Evolutionary conservation across 495 filamentous ascomycete species (phyloP).

Genomic region (Aspergillus coremiiformis): DNA sequence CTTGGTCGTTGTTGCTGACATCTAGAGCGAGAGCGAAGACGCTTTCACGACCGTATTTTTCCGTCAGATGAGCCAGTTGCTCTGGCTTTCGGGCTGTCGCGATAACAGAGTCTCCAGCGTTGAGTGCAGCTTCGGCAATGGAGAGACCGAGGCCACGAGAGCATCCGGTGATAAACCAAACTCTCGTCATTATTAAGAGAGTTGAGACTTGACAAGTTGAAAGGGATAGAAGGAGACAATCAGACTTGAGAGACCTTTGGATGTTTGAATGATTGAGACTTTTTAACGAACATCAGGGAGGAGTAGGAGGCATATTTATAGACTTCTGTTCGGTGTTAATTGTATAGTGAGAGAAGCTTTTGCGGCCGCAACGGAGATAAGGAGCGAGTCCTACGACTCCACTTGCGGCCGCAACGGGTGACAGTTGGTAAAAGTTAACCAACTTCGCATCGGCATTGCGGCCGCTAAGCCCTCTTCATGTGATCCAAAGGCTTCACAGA

Average conservation of each 20-base stretch:
- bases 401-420: too few species aligned
- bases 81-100: slow-evolving; percentile 40
- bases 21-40: slow-evolving; percentile 15
- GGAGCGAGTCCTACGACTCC: too few species aligned
- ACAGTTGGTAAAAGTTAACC: too few species aligned
- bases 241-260: too few species aligned
- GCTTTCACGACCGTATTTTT: neutral
- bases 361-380: too few species aligned
- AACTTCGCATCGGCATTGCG: neutral
- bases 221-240: too few species aligned
- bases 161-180: slow-evolving; percentile 23
- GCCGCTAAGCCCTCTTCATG: neutral
- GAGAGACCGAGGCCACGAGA: slow-evolving; percentile 45
- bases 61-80: neutral
- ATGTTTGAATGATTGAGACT: too few species aligned
- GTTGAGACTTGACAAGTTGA: too few species aligned
- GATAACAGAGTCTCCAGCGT: slow-evolving; percentile 40
- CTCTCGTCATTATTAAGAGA: slow-evolving; percentile 5
- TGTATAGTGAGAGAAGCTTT: too few species aligned
- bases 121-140: slow-evolving; percentile 38
- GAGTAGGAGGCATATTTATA: too few species aligned
- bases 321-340: too few species aligned
- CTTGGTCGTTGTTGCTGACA: slow-evolving; percentile 11
- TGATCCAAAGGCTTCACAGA: neutral
- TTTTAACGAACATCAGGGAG: too few species aligned